Evolutionary conservation across 2,329 filamentous ascomycete genomes (phyloP), one percentile per base, ranked within the genome.

Genomic region (Fusarium udum): DNA sequence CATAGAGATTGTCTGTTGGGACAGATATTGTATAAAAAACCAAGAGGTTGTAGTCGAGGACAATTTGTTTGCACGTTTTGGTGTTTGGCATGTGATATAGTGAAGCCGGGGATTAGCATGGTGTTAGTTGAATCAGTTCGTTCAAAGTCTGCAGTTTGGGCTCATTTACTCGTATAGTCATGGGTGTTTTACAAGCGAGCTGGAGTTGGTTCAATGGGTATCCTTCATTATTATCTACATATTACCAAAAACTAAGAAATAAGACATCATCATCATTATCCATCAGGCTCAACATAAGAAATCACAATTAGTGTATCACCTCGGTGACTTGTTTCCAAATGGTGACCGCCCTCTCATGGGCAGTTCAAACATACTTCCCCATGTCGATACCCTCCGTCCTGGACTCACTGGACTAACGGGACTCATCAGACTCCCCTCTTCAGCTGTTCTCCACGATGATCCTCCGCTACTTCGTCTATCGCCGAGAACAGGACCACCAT

Each of bases 1-100:
- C 64, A 61, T 65, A 75, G 61, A 76, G 67, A 72, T 70, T 76
- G 71, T 75, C 75, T 45, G 58, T 49, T 75, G 60, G 48, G 51
- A 56, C 60, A 71, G 51, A 65, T 52, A 65, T 52, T 71, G 67
- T 72, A 74, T 52, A 77, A 64, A 64, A 64, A 61, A 43, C 34
- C 45, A 64, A 43, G 45, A 69, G 46, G 55, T 49, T 61, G 40
- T 36, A 62, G 46, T 56, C 45, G 51, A 74, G 40, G 36, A 64
- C 46, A 59, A 31, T 46, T 42, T 36, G 46, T 40, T 42, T 61
- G 7, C 26, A n/a, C 36, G 34, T 24, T 26, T 37, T n/a, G 40
- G 40, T 62, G 24, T 45, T 42, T 28, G 26, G 22, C 16, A 22
- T 46, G 13, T 32, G 43, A n/a, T 40, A 40, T 55, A n/a, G 51